phyloP scores from a whole-genome alignment of 139 green algal species.

The Coelastrella sp. region DNA sequence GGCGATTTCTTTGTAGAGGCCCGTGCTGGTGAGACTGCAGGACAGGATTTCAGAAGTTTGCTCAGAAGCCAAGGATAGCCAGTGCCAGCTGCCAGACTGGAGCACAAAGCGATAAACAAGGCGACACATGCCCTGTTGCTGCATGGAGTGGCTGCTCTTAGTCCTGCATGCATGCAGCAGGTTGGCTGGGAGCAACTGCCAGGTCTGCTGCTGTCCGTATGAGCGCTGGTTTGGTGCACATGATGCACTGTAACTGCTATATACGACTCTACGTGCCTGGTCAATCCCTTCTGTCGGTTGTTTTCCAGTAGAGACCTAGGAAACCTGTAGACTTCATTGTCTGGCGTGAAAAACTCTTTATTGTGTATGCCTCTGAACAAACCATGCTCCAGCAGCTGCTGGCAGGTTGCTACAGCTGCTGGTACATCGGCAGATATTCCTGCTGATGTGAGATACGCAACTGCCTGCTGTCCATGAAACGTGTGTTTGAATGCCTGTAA shows the following conservation, averaged over 20 bases:
- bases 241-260: too few species aligned
- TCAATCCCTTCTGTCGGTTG: constrained; percentile 16
- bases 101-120: neutral
- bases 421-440: neutral
- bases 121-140: neutral
- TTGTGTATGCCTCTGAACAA: constrained; percentile 50
- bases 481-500: constrained; percentile 46
- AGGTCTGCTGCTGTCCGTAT: neutral
- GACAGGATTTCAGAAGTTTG: neutral
- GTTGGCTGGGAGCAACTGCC: neutral
- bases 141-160: neutral
- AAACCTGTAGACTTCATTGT: constrained; percentile 43
- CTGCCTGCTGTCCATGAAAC: constrained; percentile 51
- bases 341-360: constrained; percentile 40
- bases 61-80: neutral
- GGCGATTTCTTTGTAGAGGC: constrained; percentile 49
- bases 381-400: constrained; percentile 47
- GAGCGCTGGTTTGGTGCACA: neutral
- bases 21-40: neutral
- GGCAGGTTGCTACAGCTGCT: constrained; percentile 41
- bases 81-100: too few species aligned
- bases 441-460: constrained; percentile 26
- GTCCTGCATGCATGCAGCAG: neutral
- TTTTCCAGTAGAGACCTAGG: constrained; percentile 29
- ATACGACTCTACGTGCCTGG: neutral